A percentile compares a stretch with the other conserved stretches of the same genome.
These are phyloP conservation scores for Mucor velutinosus DNA, from an alignment of 371 early-diverging fungal genomes.

Conservation along the genomic window DNA sequence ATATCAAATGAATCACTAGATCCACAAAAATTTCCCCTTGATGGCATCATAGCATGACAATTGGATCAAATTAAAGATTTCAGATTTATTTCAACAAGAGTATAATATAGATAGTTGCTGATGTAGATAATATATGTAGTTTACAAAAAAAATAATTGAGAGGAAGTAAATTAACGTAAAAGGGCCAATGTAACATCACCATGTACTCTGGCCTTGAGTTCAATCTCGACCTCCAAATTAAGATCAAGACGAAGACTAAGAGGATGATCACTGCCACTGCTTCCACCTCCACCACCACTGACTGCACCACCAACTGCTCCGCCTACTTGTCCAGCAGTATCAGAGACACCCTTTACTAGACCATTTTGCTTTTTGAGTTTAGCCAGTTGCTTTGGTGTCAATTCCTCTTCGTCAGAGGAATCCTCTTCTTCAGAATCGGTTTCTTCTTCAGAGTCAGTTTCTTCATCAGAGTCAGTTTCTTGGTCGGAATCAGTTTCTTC, in stretches of 20 bases:
- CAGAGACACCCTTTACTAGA: slow-evolving; percentile 13
- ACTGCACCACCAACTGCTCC: slow-evolving; percentile 1
- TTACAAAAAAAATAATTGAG: background rate
- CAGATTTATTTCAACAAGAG: background rate
- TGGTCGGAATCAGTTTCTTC: slow-evolving; percentile 11
- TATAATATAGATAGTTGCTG: background rate
- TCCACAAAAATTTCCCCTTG: background rate
- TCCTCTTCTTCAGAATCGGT: slow-evolving; percentile 16
- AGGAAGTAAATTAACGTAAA: slow-evolving; percentile 17
- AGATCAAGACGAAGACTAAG: slow-evolving; percentile 34
- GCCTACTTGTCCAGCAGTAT: slow-evolving; percentile 17
- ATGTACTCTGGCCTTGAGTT: slow-evolving; percentile 33
- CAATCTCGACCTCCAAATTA: slow-evolving; percentile 38
- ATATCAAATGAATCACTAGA: background rate
- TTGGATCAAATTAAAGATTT: background rate
- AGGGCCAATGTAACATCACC: slow-evolving; percentile 40
- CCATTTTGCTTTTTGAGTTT: slow-evolving; percentile 13
- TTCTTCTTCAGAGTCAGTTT: slow-evolving; percentile 15
- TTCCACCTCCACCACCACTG: slow-evolving; percentile 14
- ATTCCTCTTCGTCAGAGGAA: slow-evolving; percentile 15
- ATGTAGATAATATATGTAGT: background rate
- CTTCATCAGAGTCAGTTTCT: slow-evolving; percentile 14
- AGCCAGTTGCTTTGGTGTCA: slow-evolving; percentile 9
- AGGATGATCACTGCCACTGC: slow-evolving; percentile 10
- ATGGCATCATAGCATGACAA: background rate